A percentile compares a stretch with the other conserved stretches of the same genome.
These are phyloP conservation scores for Amauroascus niger DNA, from an alignment of 2,329 filamentous ascomycete genomes.

Conservation along the genomic window DNA sequence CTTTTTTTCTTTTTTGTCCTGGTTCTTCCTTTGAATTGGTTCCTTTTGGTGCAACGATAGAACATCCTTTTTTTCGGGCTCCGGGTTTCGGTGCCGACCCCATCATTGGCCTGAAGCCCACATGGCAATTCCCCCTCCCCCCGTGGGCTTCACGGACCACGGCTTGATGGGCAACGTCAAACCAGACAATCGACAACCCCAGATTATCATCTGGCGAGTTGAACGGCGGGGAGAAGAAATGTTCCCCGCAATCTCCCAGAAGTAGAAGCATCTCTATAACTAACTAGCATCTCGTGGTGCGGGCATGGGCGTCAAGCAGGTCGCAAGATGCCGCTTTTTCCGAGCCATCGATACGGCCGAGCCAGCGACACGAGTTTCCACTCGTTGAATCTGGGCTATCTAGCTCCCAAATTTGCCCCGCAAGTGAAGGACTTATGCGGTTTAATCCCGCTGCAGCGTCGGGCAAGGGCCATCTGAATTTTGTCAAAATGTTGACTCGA, in stretches of 20 bases:
- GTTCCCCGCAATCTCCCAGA: too few relatives aligned
- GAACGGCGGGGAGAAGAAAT: neutral
- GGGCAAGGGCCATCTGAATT: neutral
- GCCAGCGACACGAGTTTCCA: neutral
- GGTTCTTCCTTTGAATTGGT: neutral
- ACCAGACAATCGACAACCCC: neutral
- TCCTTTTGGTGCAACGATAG: neutral
- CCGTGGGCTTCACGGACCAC: neutral
- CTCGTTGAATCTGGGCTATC: neutral
- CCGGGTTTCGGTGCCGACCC: neutral
- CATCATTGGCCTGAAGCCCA: slow-evolving; percentile 1
- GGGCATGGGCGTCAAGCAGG: neutral
- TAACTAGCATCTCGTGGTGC: neutral
- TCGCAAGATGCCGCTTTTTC: slow-evolving; percentile 3
- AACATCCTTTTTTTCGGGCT: neutral
- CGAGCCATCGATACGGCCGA: neutral
- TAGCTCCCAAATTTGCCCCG: slow-evolving; percentile 4
- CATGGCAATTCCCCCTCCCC: neutral
- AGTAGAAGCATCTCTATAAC: neutral
- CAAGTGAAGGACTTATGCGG: slow-evolving; percentile 4
- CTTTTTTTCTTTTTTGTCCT: neutral
- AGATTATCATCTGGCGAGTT: neutral
- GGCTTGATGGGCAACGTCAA: neutral
- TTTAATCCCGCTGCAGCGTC: neutral
- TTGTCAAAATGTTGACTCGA: slow-evolving; percentile 5